Evolutionary conservation across 129 eudicot genomes (phyloP), one percentile per base, ranked within the genome.

Genomic region (Escallonia herrerae): DNA sequence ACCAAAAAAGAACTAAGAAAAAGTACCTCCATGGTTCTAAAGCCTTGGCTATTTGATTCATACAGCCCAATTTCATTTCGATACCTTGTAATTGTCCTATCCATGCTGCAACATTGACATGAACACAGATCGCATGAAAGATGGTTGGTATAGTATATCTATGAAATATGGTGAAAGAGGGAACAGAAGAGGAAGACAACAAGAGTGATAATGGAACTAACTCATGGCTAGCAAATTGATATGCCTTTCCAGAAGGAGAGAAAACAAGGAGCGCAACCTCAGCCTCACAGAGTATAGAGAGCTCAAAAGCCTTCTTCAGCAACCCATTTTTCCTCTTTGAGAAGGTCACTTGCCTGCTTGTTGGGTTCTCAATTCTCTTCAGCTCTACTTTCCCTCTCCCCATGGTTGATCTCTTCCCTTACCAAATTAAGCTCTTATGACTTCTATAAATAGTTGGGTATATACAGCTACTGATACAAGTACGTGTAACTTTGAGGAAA

Each of bases 321-420:
- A 86, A 68, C n/a, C 93, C 88, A 66, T 79, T 84, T 83, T 81
- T 77, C 79, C 93, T 79, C 81, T 86, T 86, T 49, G 93, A 86
- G 76, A 86, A 86, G 76, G 89, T 82, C 43, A 86, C 86, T 66
- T 83, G 86, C 76, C 95, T 86, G 70, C 72, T 86, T 72, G 89
- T 80, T 55, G 86, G 76, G 43, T 83, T 83, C 65, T 86, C 95
- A 7, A 86, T 86, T 69, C 89, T 86, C 80, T 83, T 86, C 60
- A 86, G 53, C 72, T 80, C 95, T 50, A 86, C 95, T 74, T 86
- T 86, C 45, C 95, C 95, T 70, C 95, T 75, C 55, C 95, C 95
- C 95, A 86, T 86, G 43, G 49, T 45, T 5, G 49, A 8, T 45
- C 62, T 58, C 44, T 11, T 8, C 2, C 14, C 55, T 1, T 8